phyloP scores from a whole-genome alignment of 2,329 filamentous ascomycete genomes.

The Purpureocillium takamizusanense region DNA sequence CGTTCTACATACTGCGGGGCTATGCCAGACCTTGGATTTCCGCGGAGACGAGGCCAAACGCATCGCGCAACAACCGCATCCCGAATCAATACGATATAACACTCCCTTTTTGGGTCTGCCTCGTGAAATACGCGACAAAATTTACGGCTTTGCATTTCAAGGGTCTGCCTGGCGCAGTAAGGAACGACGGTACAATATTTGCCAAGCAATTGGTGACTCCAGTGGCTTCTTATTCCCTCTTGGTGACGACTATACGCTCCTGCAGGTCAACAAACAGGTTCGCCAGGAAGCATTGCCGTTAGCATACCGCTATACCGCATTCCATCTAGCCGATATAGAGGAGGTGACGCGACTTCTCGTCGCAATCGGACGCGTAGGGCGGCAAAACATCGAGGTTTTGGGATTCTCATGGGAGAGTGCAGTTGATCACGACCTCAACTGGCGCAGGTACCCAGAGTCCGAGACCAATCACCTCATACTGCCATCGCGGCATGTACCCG shows the following conservation, averaged over 20 bases:
- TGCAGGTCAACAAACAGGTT: no score
- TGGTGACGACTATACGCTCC: no score
- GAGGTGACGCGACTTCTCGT: constrained; percentile 5
- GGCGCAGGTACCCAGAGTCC: not conserved
- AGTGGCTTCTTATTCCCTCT: constrained; percentile 4
- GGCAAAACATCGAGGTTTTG: constrained; percentile 5
- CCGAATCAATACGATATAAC: not conserved
- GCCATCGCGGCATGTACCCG: constrained; percentile 2
- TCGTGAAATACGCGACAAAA: constrained; percentile 5
- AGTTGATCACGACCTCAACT: not conserved
- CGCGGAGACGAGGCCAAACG: not conserved
- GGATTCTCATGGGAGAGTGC: constrained; percentile 5
- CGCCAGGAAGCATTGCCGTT: constrained; percentile 7
- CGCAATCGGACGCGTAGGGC: constrained; percentile 5
- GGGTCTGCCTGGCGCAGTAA: not conserved
- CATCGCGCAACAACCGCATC: no score
- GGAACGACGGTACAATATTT: not conserved
- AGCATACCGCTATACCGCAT: constrained; percentile 4
- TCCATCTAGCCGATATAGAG: constrained; percentile 4
- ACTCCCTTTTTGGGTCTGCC: constrained; percentile 2
- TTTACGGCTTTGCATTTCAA: constrained; percentile 5
- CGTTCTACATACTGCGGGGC: not conserved
- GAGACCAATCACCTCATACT: not conserved
- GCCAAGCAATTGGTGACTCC: constrained; percentile 4
- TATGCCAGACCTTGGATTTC: not conserved